A percentile compares a stretch with the other conserved stretches of the same genome.
These are phyloP conservation scores for Pachyrhizus erosus DNA, from an alignment of 306 rosid species.

Conservation along the genomic window DNA sequence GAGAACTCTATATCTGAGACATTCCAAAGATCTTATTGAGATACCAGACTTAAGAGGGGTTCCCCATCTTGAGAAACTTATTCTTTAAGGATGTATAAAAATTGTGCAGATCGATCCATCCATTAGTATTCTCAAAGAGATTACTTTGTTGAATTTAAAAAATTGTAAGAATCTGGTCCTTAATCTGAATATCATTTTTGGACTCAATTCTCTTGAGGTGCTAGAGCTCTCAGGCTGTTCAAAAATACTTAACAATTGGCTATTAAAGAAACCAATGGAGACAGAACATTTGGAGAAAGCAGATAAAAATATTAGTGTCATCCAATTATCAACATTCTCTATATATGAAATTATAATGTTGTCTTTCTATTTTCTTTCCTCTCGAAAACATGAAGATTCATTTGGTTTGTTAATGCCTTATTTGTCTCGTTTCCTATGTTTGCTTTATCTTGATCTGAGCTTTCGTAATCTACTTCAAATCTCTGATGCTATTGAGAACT, in stretches of 20 bases:
- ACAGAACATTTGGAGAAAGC: neutral
- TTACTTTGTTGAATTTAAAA: neutral
- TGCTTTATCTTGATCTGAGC: neutral
- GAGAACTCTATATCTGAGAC: neutral
- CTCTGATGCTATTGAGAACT: constrained; percentile 10
- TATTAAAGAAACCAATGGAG: neutral
- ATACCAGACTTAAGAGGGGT: neutral
- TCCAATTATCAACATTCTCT: neutral
- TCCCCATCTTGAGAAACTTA: neutral
- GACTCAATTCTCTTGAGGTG: neutral
- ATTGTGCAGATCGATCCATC: neutral
- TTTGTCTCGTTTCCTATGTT: neutral
- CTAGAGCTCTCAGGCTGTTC: constrained; percentile 5
- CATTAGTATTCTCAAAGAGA: neutral
- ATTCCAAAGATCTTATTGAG: neutral
- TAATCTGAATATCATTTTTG: neutral
- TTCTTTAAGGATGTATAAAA: neutral
- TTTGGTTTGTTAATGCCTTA: neutral
- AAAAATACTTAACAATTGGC: neutral
- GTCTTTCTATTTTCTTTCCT: neutral
- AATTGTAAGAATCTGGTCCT: neutral
- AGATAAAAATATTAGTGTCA: neutral
- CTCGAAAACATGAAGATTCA: neutral
- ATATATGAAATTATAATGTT: neutral
- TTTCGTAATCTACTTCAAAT: constrained; percentile 21